Base-by-base conservation (phyloP, 2,329 filamentous ascomycete genomes). In the Talaromyces amestolkiae region DNA sequence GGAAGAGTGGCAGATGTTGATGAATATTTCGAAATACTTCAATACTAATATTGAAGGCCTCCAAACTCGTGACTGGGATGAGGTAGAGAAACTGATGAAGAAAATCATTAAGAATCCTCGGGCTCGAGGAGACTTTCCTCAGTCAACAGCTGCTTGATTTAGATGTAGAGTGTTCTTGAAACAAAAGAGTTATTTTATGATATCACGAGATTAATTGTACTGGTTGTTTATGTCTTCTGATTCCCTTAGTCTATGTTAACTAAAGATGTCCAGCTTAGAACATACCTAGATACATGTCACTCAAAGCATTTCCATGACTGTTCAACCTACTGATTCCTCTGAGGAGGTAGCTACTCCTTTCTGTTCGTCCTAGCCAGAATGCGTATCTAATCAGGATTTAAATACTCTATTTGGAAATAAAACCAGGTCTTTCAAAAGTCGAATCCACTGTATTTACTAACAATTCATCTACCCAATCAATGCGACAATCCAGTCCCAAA, bases 41-140 rank as follows among this genome's bases (percentile, higher is more conserved):
- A 85, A 86, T 65, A 93, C 95, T 53, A 87, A 93, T 70, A 87
- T 97, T 67, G 88, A 92, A 56, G 89, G 89, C 70, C 86, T 99
- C 58, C 88, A 93, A 69, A 92, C 91, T 2, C 86, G 89, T 31
- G 93, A 99, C 75, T 97, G 94, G 93, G 95, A 98, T 73, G 83
- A 87, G 65, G 92, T 95, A 0, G 94, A 98, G 81, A 86, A 88
- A 56, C 86, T 88, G 69, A 90, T 97, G 65, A 92, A 96, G 79
- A 85, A 85, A 62, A 89, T 93, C 63, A 92, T 94, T 82, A 93
- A 92, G 65, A 80, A 78, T 64, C 75, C 78, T 6, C 76, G 80
- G 64, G 77, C 80, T 27, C 78, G 79, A 45, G 70, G 74, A 10
- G 75, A 75, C 61, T 81, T 80, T 68, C 61, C 51, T n/a, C 24